Base-by-base conservation (phyloP, 2,329 filamentous ascomycete genomes). In the Hypoxylon sp. region DNA sequence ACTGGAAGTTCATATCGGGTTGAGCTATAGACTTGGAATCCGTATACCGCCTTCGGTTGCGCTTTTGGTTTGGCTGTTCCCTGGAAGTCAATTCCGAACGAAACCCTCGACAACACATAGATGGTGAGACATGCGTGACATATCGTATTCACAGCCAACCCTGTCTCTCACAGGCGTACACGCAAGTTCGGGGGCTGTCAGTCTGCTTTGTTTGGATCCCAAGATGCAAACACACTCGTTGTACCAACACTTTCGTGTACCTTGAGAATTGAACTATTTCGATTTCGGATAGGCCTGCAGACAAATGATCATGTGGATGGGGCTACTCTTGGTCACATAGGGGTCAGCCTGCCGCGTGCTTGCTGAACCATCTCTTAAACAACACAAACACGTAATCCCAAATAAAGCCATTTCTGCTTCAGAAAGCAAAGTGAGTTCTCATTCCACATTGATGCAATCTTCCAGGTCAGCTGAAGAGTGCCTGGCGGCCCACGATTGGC, bases 1-100 rank as follows among this genome's bases (percentile, higher is more conserved):
- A 46, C 47, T 37, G 17, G 15, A 29, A 31, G 13, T 31, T 50
- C 39, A 47, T 44, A 32, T 67, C 21, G 35, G 4, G 42, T 24
- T 24, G 35, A 29, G 51, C 17, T 19, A 8, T 6, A 32, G 21
- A 27, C 17, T 32, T 29, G 10, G 21, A 29, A n/a, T 19, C 47
- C 11, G 35, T 17, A 47, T 19, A 56, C 21, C 11, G 35, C 42
- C 21, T 55, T 56, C 44, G 32, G 8, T 50, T 44, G 24, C 7
- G 21, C n/a, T 6, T 59, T 61, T 64, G 47, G 56, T 47, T 39
- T 37, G 17, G n/a, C 24, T 31, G 17, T 42, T 50, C n/a, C 3
- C 27, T 39, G n/a, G 42, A 51, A 52, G 42, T 46, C 19, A 31
- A 29, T 47, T 53, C 62, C 54, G 58, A 53, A 51, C 29, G 50